phyloP scores from a whole-genome alignment of 768 basidiomycete species.

The Mycena alexandri region DNA sequence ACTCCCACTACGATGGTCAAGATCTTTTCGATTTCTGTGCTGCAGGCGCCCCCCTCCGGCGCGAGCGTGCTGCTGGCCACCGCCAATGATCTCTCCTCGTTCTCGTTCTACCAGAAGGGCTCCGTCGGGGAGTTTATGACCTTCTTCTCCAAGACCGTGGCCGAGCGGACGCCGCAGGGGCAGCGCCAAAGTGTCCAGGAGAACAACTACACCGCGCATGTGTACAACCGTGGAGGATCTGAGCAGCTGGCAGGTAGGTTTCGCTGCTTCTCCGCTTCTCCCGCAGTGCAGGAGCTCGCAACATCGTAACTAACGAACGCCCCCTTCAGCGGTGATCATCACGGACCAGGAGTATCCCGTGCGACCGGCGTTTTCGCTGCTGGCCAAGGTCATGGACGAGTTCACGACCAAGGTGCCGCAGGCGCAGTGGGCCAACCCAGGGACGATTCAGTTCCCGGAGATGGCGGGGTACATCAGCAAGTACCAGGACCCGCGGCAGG shows the following conservation, averaged over 20 bases:
- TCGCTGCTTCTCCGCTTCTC: slow-evolving; percentile 5
- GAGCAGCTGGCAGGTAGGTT: slow-evolving; percentile 78
- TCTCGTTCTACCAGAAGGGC: slow-evolving; percentile 94
- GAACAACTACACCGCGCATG: slow-evolving; percentile 93
- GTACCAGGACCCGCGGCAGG: slow-evolving; percentile 97
- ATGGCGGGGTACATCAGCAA: slow-evolving; percentile 84
- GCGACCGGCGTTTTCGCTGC: slow-evolving; percentile 94
- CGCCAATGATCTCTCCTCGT: slow-evolving; percentile 87
- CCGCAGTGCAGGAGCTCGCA: slow-evolving; percentile 17
- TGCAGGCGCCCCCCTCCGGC: slow-evolving; percentile 75
- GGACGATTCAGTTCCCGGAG: slow-evolving; percentile 81
- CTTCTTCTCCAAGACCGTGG: slow-evolving; percentile 94
- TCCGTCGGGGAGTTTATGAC: slow-evolving; percentile 92
- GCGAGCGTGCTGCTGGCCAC: slow-evolving; percentile 73
- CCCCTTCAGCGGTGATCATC: slow-evolving; percentile 83
- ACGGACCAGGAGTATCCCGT: slow-evolving; percentile 97
- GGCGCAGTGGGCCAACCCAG: slow-evolving; percentile 72
- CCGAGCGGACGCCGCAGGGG: slow-evolving; percentile 86
- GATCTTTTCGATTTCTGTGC: slow-evolving; percentile 84
- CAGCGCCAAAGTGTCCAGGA: slow-evolving; percentile 96
- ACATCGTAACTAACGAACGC: not conserved
- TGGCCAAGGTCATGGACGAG: slow-evolving; percentile 94
- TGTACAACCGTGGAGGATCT: slow-evolving; percentile 90
- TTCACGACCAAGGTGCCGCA: slow-evolving; percentile 86
- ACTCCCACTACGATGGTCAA: slow-evolving; percentile 73